A percentile compares a stretch with the other conserved stretches of the same genome.
Conservation (phyloP, 192 early-diverging fungal genomes). For the Backusella liffmaniae region DNA sequence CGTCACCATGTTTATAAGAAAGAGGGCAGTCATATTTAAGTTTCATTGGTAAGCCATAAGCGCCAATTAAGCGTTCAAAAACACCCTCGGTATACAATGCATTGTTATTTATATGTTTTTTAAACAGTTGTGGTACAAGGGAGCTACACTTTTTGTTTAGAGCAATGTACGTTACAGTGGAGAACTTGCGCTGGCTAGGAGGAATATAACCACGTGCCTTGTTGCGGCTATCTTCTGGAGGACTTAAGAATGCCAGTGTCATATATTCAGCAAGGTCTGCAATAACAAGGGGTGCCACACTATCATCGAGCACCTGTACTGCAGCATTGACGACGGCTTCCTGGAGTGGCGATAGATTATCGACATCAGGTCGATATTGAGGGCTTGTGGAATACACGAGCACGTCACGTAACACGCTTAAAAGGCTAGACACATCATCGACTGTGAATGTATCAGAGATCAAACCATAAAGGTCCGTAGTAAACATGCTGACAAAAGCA, state of each 20-base stretch:
- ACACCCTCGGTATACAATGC: constrained; percentile 54
- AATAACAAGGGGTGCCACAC: constrained; percentile 31
- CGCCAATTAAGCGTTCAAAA: constrained; percentile 51
- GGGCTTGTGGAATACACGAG: constrained; percentile 65
- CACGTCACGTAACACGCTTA: constrained; percentile 50
- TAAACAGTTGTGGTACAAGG: constrained; percentile 54
- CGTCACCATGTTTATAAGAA: constrained; percentile 60
- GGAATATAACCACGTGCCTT: constrained; percentile 18
- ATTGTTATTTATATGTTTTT: constrained; percentile 43
- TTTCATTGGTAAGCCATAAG: constrained; percentile 69
- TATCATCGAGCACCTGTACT: constrained; percentile 39
- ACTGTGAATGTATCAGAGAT: constrained; percentile 52
- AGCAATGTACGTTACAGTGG: constrained; percentile 70
- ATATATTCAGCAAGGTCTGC: constrained; percentile 46
- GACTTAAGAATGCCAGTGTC: constrained; percentile 39
- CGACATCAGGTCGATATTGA: constrained; percentile 55
- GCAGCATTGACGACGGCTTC: constrained; percentile 57
- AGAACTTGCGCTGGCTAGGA: constrained; percentile 30
- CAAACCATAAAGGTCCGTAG: constrained; percentile 54
- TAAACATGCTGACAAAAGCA: constrained; percentile 59
- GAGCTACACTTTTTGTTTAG: constrained; percentile 64
- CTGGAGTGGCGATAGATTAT: constrained; percentile 68
- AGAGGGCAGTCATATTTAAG: constrained; percentile 74
- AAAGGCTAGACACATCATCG: constrained; percentile 51
- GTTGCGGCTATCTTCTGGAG: constrained; percentile 21